Evolutionary conservation across 805 yeast genomes (phyloP), one percentile per base, ranked within the genome.

Genomic region (Candida ulmi): DNA sequence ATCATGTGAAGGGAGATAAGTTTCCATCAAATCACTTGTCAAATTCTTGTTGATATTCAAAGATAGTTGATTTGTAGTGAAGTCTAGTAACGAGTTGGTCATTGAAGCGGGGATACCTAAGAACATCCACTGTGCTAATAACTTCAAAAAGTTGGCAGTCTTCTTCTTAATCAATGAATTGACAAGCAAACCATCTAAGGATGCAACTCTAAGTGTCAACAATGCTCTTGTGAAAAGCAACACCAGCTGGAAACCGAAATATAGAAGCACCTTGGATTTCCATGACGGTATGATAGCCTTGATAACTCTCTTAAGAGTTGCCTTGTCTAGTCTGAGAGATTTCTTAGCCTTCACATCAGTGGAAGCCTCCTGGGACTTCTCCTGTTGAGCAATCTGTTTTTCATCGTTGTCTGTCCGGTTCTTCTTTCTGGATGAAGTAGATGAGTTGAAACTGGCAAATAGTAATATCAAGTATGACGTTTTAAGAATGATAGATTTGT

Each of bases 31-130:
- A 47, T 72, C 70, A 16, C 71, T 65, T 12, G 93, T 85, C 37
- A 90, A 66, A 52, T 79, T 76, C 30, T 69, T 61, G 48, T 95
- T 73, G 47, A 87, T 73, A 26, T 72, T 56, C 41, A 75, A 70
- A 1, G 86, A 67, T 42, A 83, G 66, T 37, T 76, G 66, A 43
- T 69, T 72, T 33, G 79, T 80, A 3, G 80, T 71, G 64, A 76
- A 82, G 13, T 70, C 66, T 38, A 88, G 70, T 39, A 84, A 59
- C 0, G 95, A 76, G 52, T 88, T 87, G 9, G 85, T 80, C 24
- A 85, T 54, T 3, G 95, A 75, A 2, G 95, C 93, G 0, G 98
- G 98, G 9, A 88, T 58, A 11, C 96, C 96, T 12, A 90, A 68
- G 13, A 77, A 51, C 81, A 90, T 76, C 97, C 97, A 90, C 52